Base-by-base conservation (phyloP, 2,329 filamentous ascomycete species). In the Colletotrichum gigasporum region DNA sequence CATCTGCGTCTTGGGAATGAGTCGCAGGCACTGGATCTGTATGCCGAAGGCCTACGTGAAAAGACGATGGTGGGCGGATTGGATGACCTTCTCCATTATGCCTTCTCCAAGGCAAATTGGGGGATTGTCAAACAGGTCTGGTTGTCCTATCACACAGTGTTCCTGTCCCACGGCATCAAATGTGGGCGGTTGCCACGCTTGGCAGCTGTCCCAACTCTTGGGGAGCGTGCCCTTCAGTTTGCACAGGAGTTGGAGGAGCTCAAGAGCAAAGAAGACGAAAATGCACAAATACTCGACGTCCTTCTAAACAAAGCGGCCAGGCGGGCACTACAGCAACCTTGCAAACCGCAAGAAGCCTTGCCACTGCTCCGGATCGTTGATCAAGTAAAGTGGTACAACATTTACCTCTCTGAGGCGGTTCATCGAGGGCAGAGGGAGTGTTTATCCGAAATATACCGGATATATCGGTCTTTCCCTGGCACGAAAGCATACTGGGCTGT, bases 381-480 rank as follows among this genome's bases (percentile, higher is more conserved):
- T 10, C 78, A 85, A 44, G 65, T 69, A 1, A 44, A 70, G 0
- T 71, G 81, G 7, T 86, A 83, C 67, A 78, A 83, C 55, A 71
- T 76, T 4, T 84, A 83, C 62, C 72, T 87, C 18, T 68, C 72
- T 9, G 55, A 68, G 50, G 66, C 74, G 67, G 26, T 75, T 63
- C 67, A 73, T 67, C 63, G 69, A 59, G 44, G 70, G 39, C 69
- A 76, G 51, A 50, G 65, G 11, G 69, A 72, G 24, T 71, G 79
- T 26, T 74, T 83, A 1, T 69, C 73, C 0, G 71, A 79, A 2
- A 75, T 85, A 9, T 87, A 87, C 69, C 70, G 72, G 12, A 72
- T 76, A 22, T 86, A 84, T 65, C 80, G 84, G 30, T 61, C 75
- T 12, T 69, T 85, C 11, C 75, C 80, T 1, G 71, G 70, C 8